Evolutionary conservation across 192 early-diverging fungal genomes (phyloP), one percentile per base, ranked within the genome.

Genomic region (Thamnidium elegans): DNA sequence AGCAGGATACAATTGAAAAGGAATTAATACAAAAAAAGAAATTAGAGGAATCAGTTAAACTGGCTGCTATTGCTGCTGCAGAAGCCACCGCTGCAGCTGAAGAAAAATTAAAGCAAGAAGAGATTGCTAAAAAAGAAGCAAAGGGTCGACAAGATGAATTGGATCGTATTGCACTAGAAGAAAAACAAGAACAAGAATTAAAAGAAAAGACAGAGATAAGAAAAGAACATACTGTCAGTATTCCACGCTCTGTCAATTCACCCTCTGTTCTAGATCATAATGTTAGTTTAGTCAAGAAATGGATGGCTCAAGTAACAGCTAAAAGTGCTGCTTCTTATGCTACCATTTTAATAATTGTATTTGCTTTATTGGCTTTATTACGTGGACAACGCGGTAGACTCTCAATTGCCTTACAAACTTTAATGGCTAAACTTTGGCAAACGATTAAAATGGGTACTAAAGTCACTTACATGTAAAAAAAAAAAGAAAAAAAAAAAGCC

Each of bases 361-460:
- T 73, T 52, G 53, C 61, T 17, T 17, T 73, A 7, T 13, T 67
- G 13, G 59, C 60, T 15, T 23, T 68, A 10, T 30, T 73, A 6
- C 54, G 54, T 47, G 54, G 66, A 0, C 58, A 56, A 7, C 53
- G 66, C 11, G 34, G 45, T 0, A 54, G 52, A 23, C 26, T 73
- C 5, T 44, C 62, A 26, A 44, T 46, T 5, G 60, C 66, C 10
- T 23, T 64, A 3, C 65, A 65, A 26, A 47, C 13, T 17, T 21
- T 53, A 10, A 19, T 68, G 36, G 46, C 20, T 36, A 76, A 76
- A 46, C 9, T 76, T 62, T 76, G 69, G 69, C 69, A 63, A 48
- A 76, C 74, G 1, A 13, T 72, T 17, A 51, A 62, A 15, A 76
- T 76, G 74, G 74, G 74, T 8, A 76, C 74, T 8, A 71, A 70